These are phyloP conservation scores for Backusella westeae DNA, from an alignment of 192 early-diverging fungal species.

Conservation along the genomic window DNA sequence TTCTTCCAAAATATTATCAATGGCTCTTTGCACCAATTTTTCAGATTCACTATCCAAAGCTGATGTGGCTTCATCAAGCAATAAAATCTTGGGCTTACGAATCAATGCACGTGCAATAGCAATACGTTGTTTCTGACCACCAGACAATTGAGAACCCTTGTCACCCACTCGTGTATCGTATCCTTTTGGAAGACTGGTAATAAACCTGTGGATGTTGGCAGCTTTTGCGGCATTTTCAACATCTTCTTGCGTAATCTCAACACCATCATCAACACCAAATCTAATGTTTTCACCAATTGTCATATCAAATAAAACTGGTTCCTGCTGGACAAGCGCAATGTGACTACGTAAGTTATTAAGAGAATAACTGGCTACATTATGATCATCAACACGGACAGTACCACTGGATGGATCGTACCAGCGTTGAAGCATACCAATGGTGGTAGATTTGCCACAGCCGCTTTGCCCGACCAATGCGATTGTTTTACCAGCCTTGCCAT, in stretches of 20 bases:
- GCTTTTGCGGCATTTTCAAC: conserved; percentile 50
- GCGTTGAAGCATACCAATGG: conserved; percentile 63
- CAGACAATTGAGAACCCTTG: conserved; percentile 59
- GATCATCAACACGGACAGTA: conserved; percentile 57
- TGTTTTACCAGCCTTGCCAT: conserved; percentile 58
- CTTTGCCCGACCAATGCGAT: conserved; percentile 84
- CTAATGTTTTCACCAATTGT: conserved; percentile 83
- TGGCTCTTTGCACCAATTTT: conserved; percentile 65
- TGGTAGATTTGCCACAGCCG: conserved; percentile 81
- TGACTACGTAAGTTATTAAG: conserved; percentile 60
- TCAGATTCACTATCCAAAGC: conserved; percentile 72
- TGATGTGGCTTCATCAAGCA: conserved; percentile 84
- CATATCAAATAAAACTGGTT: conserved; percentile 88
- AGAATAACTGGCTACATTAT: conserved; percentile 58
- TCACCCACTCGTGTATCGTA: conserved; percentile 71
- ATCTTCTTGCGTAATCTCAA: conserved; percentile 44
- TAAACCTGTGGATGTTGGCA: conserved; percentile 66
- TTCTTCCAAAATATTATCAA: conserved; percentile 64
- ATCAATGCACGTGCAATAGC: conserved; percentile 88
- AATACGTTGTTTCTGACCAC: conserved; percentile 81
- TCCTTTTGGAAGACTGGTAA: conserved; percentile 54
- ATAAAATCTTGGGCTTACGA: conserved; percentile 77
- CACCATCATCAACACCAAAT: conserved; percentile 52
- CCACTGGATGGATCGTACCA: conserved; percentile 78
- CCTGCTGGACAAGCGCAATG: conserved; percentile 86